phyloP scores from a whole-genome alignment of 208 protist species.

The Wallacemonas rigidus region DNA sequence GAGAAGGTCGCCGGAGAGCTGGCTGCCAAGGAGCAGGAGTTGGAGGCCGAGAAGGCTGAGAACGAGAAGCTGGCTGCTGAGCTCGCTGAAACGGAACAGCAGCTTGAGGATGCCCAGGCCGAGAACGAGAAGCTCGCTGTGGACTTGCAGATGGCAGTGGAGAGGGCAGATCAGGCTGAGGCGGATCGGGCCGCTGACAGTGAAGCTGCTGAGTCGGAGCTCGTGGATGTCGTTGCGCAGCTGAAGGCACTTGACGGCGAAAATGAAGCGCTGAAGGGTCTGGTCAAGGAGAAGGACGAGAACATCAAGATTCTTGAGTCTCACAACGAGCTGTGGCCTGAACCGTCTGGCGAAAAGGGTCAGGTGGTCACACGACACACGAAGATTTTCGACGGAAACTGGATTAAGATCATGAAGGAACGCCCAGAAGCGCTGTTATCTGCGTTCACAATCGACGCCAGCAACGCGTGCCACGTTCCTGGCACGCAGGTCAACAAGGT shows the following conservation, averaged over 20 bases:
- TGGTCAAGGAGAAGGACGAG: slow-evolving; percentile 33
- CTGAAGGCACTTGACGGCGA: slow-evolving; percentile 11
- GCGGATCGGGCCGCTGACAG: slow-evolving; percentile 19
- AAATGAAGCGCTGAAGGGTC: slow-evolving; percentile 24
- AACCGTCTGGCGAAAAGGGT: slow-evolving; percentile 33
- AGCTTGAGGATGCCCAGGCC: background rate
- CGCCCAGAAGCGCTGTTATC: slow-evolving; percentile 55
- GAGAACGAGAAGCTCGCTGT: background rate
- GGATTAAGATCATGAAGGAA: slow-evolving; percentile 47
- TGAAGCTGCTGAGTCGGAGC: slow-evolving; percentile 11
- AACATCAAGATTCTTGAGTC: slow-evolving; percentile 36
- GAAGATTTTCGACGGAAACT: slow-evolving; percentile 69
- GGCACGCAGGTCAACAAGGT: slow-evolving; percentile 52
- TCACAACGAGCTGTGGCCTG: slow-evolving; percentile 39
- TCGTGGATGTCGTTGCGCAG: slow-evolving; percentile 14
- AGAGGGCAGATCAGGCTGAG: slow-evolving; percentile 27
- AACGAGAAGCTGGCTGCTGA: slow-evolving; percentile 36
- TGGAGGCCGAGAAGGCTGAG: slow-evolving; percentile 26
- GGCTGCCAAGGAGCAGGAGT: slow-evolving; percentile 29
- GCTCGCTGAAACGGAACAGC: slow-evolving; percentile 24
- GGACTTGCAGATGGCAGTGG: background rate
- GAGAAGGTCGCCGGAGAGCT: slow-evolving; percentile 23
- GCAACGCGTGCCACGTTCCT: slow-evolving; percentile 67
- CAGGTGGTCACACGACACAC: slow-evolving; percentile 52
- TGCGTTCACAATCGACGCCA: slow-evolving; percentile 66